These are phyloP conservation scores for Talaromyces islandicus DNA, from an alignment of 2,329 filamentous ascomycete genomes.

Conservation along the genomic window DNA sequence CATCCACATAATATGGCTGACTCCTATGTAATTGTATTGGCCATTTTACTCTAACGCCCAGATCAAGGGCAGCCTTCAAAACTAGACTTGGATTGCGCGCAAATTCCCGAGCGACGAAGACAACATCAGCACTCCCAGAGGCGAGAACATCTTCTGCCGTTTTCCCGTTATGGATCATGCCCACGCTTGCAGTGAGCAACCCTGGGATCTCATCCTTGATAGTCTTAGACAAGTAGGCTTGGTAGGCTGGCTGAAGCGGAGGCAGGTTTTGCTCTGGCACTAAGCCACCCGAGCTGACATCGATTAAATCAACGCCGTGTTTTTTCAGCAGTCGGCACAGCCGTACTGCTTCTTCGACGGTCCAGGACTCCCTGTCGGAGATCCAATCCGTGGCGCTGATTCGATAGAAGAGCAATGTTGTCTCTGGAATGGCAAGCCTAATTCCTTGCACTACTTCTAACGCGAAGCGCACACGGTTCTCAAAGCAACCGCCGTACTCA, in stretches of 20 bases:
- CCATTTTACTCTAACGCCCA: neutral
- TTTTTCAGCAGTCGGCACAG: constrained; percentile 36
- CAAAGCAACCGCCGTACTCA: constrained; percentile 45
- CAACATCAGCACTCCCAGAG: neutral
- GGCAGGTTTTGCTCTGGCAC: neutral
- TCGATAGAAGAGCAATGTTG: constrained; percentile 65
- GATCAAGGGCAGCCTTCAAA: neutral
- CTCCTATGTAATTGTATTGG: neutral
- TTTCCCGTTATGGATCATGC: neutral
- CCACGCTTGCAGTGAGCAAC: neutral
- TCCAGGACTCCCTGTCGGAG: constrained; percentile 43
- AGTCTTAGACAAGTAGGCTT: neutral
- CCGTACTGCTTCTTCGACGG: constrained; percentile 31
- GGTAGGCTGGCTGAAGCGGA: neutral
- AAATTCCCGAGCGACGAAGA: neutral
- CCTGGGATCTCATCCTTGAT: neutral
- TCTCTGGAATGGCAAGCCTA: constrained; percentile 53
- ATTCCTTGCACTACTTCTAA: constrained; percentile 40
- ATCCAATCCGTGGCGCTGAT: constrained; percentile 70
- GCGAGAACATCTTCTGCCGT: neutral
- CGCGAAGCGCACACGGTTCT: constrained; percentile 49
- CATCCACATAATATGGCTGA: neutral
- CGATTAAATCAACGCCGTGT: constrained; percentile 40
- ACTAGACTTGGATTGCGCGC: neutral
- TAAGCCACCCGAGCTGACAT: constrained; percentile 40